Percentiles rank a stretch among this genome's conserved stretches.
phyloP scores from a whole-genome alignment of 805 yeast species.

The Brettanomyces custersianus region DNA sequence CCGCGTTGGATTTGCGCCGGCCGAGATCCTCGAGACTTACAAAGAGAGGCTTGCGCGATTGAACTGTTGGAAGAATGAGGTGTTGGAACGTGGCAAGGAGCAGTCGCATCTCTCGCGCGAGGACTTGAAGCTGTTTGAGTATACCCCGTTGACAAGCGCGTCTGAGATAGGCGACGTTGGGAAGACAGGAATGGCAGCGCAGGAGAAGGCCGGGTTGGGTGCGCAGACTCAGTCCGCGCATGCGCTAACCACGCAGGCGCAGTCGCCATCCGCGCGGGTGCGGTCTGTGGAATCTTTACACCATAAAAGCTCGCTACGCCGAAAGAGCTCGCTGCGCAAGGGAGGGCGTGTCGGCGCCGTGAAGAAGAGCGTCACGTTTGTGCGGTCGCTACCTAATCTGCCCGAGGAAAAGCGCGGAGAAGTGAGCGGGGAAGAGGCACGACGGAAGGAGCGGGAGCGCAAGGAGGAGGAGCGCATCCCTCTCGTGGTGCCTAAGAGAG shows the following conservation, averaged over 20 bases:
- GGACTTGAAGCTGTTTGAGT: constrained; percentile 17
- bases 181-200: background rate
- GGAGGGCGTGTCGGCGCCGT: constrained; percentile 16
- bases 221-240: background rate
- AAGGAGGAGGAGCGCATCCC: constrained; percentile 28
- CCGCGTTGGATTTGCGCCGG: constrained; percentile 87
- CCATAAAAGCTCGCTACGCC: constrained; percentile 5
- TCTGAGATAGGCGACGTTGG: background rate
- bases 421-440: constrained; percentile 6
- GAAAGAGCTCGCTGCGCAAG: constrained; percentile 19
- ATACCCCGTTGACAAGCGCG: constrained; percentile 7
- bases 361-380: constrained; percentile 25
- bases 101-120: constrained; percentile 15
- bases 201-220: no score
- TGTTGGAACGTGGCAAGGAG: constrained; percentile 33
- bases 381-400: constrained; percentile 5
- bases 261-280: no score
- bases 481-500: constrained; percentile 18
- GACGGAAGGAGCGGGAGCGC: constrained; percentile 18
- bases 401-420: no score
- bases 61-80: constrained; percentile 89
- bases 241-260: background rate
- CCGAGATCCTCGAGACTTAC: constrained; percentile 87
- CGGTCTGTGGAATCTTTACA: background rate
- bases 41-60: constrained; percentile 85